Percentiles rank a stretch among this genome's conserved stretches.
These are phyloP conservation scores for Exophiala sp. DNA, from an alignment of 2,329 filamentous ascomycete species.

Conservation along the genomic window DNA sequence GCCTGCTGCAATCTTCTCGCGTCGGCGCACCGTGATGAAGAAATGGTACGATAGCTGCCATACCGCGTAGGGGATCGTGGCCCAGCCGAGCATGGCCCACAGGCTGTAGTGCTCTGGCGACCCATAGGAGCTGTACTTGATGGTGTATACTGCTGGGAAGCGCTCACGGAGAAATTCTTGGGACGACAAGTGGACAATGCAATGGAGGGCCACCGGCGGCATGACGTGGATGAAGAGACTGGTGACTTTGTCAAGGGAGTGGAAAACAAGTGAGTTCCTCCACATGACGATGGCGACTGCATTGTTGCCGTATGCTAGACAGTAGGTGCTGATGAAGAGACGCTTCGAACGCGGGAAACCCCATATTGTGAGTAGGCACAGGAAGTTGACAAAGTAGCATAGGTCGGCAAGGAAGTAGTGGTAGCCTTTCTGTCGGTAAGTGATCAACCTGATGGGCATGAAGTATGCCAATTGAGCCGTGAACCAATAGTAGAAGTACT, in stretches of 20 bases:
- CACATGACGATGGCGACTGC: constrained; percentile 98
- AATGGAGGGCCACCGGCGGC: constrained; percentile 91
- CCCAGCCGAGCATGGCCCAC: constrained; percentile 86
- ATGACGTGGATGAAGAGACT: constrained; percentile 99
- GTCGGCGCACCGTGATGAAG: constrained; percentile 89
- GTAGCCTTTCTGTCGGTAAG: constrained; percentile 85
- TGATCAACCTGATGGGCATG: constrained; percentile 92
- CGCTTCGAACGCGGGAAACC: constrained; percentile 85
- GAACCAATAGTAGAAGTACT: constrained; percentile 92
- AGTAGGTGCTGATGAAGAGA: constrained; percentile 87
- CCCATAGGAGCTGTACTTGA: constrained; percentile 66
- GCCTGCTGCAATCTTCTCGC: constrained; percentile 92
- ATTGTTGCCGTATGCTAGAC: constrained; percentile 92
- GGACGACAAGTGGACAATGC: constrained; percentile 77
- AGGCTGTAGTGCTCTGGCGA: constrained; percentile 77
- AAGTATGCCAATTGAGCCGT: constrained; percentile 84
- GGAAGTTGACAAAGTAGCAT: constrained; percentile 95
- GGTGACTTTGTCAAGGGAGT: constrained; percentile 96
- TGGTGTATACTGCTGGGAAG: constrained; percentile 81
- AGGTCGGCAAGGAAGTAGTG: constrained; percentile 97
- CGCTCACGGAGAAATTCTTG: constrained; percentile 61
- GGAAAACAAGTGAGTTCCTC: constrained; percentile 97
- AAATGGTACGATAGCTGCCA: constrained; percentile 95
- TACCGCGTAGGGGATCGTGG: constrained; percentile 82
- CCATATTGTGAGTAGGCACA: constrained; percentile 81